Evolutionary conservation across 805 yeast species (phyloP).

Genomic region (Yamadazyma insecticola): DNA sequence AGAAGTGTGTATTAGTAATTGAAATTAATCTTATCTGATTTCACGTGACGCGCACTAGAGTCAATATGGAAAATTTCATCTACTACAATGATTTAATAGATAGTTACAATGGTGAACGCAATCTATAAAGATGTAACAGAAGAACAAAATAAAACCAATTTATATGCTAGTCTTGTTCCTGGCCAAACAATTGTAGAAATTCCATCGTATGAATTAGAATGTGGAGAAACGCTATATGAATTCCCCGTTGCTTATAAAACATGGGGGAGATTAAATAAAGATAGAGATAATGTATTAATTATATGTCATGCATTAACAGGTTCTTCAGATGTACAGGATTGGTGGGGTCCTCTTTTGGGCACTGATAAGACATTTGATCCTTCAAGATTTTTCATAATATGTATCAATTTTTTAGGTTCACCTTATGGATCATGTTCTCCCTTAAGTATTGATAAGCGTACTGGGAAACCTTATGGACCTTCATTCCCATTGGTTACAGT

Average conservation of each 20-base stretch:
- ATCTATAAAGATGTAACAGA: slow-evolving; percentile 37
- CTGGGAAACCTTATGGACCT: slow-evolving; percentile 82
- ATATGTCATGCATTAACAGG: slow-evolving; percentile 96
- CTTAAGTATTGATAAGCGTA: slow-evolving; percentile 69
- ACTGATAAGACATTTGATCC: slow-evolving; percentile 88
- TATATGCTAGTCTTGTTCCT: slow-evolving; percentile 63
- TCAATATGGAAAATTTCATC: neutral
- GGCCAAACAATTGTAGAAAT: slow-evolving; percentile 76
- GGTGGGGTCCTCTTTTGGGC: slow-evolving; percentile 99
- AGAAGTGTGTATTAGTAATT: neutral
- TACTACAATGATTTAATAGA: neutral
- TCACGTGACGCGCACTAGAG: neutral
- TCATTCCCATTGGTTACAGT: slow-evolving; percentile 91
- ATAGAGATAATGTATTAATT: slow-evolving; percentile 73
- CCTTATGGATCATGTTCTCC: slow-evolving; percentile 98
- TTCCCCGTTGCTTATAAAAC: slow-evolving; percentile 95
- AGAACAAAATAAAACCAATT: slow-evolving; percentile 52
- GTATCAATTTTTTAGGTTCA: slow-evolving; percentile 90
- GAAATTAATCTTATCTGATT: neutral
- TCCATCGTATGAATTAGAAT: slow-evolving; percentile 72
- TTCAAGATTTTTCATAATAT: slow-evolving; percentile 74
- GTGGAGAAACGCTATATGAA: slow-evolving; percentile 65
- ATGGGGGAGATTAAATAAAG: slow-evolving; percentile 81
- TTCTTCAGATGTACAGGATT: slow-evolving; percentile 89
- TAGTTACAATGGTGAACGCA: too few relatives aligned